A percentile compares a stretch with the other conserved stretches of the same genome.
Conservation (phyloP, 2,329 filamentous ascomycete genomes). For the Monosporascus sp. region DNA sequence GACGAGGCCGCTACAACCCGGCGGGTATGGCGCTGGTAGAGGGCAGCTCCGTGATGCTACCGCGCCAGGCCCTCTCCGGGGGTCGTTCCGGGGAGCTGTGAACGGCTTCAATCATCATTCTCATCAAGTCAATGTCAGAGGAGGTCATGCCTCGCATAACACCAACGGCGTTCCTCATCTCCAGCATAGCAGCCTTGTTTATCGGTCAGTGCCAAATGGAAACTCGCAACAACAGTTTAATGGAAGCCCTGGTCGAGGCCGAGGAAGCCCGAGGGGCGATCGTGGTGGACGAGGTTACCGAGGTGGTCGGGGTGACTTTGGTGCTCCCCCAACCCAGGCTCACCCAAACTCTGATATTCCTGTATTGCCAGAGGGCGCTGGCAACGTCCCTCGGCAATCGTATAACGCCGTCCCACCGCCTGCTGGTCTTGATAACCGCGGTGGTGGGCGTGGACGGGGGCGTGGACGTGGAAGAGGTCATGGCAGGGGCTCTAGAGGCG, state of each 20-base stretch:
- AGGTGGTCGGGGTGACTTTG: conserved; percentile 6
- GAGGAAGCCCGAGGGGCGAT: conserved; percentile 8
- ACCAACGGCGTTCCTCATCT: conserved; percentile 37
- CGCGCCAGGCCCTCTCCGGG: conserved; percentile 49
- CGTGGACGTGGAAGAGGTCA: conserved; percentile 19
- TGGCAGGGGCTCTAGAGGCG: conserved; percentile 17
- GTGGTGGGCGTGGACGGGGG: conserved; percentile 25
- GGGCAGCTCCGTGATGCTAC: conserved; percentile 57
- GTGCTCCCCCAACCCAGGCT: conserved; percentile 11
- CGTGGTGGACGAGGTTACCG: conserved; percentile 13
- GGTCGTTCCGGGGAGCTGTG: conserved; percentile 53
- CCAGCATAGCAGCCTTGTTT: conserved; percentile 48
- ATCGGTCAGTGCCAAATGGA: conserved; percentile 34
- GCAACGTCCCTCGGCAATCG: conserved; percentile 18
- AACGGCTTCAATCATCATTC: conserved; percentile 38
- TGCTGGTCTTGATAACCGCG: conserved; percentile 43
- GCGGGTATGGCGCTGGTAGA: conserved; percentile 40
- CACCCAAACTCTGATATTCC: conserved; percentile 1
- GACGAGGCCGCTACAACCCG: conserved; percentile 29
- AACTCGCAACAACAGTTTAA: conserved; percentile 20
- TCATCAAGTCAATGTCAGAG: conserved; percentile 29
- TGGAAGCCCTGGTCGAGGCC: conserved; percentile 21
- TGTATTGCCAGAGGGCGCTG: not conserved
- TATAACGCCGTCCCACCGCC: conserved; percentile 60
- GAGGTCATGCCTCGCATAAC: conserved; percentile 19